Conservation (phyloP, 306 rosid genomes). For the Gillenia trifoliata region DNA sequence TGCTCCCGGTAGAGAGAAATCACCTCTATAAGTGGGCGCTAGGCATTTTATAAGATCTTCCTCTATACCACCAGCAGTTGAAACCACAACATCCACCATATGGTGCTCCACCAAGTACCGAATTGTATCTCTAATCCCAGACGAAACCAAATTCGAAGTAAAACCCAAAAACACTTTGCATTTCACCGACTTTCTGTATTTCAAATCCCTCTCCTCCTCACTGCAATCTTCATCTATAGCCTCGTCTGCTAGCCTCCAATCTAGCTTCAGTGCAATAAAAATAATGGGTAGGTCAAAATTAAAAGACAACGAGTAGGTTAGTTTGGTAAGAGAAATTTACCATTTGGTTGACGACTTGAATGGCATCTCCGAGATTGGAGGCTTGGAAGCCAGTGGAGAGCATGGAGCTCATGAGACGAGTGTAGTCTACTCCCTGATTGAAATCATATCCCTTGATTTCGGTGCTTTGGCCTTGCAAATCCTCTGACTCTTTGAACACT, state of each 20-base stretch:
- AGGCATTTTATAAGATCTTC: constrained; percentile 94
- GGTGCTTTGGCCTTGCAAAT: constrained; percentile 45
- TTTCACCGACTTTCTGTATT: constrained; percentile 43
- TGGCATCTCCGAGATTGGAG: constrained; percentile 78
- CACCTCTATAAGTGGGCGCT: constrained; percentile 85
- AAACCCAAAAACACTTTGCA: constrained; percentile 90
- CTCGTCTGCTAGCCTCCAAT: constrained; percentile 87
- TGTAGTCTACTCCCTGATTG: constrained; percentile 60
- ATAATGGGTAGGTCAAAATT: background rate
- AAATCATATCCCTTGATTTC: constrained; percentile 79
- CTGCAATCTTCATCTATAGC: constrained; percentile 43
- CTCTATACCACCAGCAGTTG: constrained; percentile 91
- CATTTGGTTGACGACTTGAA: constrained; percentile 72
- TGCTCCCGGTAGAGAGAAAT: constrained; percentile 70
- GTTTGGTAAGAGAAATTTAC: constrained; percentile 25
- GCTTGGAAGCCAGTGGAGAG: constrained; percentile 84
- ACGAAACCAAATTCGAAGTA: constrained; percentile 89
- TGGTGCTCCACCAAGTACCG: constrained; percentile 79
- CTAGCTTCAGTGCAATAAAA: constrained; percentile 55
- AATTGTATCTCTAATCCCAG: constrained; percentile 84
- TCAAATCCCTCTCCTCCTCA: constrained; percentile 47
- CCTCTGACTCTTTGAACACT: constrained; percentile 71
- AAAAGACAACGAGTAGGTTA: background rate
- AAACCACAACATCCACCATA: constrained; percentile 87
- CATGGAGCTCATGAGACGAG: constrained; percentile 58